Percentiles rank a stretch among this genome's conserved stretches.
phyloP scores from a whole-genome alignment of 805 yeast genomes.

The Monosporozyma siamensis region DNA sequence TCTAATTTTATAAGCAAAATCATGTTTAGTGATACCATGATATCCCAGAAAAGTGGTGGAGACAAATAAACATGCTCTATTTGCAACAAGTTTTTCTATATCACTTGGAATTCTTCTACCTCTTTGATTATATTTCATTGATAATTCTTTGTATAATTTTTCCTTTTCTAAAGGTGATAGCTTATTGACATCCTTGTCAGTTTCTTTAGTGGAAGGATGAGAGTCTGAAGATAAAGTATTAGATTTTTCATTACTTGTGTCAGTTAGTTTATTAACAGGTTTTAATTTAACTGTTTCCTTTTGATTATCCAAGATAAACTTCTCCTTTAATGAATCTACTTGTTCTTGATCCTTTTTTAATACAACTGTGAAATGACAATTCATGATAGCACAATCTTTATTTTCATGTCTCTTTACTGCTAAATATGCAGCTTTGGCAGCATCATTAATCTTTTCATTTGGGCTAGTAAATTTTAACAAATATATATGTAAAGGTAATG shows the following conservation, averaged over 20 bases:
- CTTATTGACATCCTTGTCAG: background rate
- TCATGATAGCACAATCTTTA: conserved; percentile 42
- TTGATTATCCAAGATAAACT: conserved; percentile 27
- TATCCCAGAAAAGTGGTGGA: conserved; percentile 41
- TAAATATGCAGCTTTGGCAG: conserved; percentile 37
- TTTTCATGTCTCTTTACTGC: conserved; percentile 37
- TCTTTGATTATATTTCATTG: conserved; percentile 2
- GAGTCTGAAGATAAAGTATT: too few species aligned
- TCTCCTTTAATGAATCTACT: conserved; percentile 29
- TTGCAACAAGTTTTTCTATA: conserved; percentile 40
- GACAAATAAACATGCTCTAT: conserved; percentile 50
- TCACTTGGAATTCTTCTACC: conserved; percentile 37
- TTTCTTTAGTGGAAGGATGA: background rate
- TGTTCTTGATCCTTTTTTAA: conserved; percentile 37
- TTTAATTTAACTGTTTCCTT: too few species aligned
- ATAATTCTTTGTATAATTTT: conserved; percentile 8
- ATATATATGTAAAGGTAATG: conserved; percentile 70
- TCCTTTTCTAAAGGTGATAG: background rate
- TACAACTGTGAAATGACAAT: conserved; percentile 39
- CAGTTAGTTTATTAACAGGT: too few species aligned
- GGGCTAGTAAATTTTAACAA: conserved; percentile 51
- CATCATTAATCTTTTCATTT: conserved; percentile 39
- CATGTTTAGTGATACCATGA: conserved; percentile 48
- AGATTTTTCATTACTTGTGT: too few species aligned
- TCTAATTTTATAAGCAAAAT: conserved; percentile 48